phyloP scores from a whole-genome alignment of 495 filamentous ascomycete genomes.

The Aspergillus sclerotioniger region DNA sequence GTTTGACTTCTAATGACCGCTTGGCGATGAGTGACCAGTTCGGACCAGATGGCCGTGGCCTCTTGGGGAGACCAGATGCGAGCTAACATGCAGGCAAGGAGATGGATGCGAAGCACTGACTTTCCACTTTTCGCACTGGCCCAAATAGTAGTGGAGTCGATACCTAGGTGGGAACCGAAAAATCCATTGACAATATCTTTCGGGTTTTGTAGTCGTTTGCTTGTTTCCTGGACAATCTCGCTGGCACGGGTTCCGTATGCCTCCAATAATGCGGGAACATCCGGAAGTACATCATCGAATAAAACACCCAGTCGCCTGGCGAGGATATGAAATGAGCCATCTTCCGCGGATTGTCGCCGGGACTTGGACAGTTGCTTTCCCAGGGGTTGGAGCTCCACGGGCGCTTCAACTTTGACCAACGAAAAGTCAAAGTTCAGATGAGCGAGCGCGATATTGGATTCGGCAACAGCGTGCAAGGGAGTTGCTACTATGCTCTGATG shows the following conservation, averaged over 20 bases:
- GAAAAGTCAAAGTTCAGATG: slow-evolving; percentile 12
- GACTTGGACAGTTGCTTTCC: slow-evolving; percentile 5
- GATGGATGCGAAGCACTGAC: slow-evolving; percentile 5
- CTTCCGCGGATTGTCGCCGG: slow-evolving; percentile 8
- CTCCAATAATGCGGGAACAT: background rate
- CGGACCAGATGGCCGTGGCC: slow-evolving; percentile 13
- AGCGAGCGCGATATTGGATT: slow-evolving; percentile 6
- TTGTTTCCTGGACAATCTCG: slow-evolving; percentile 1
- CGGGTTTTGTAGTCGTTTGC: background rate
- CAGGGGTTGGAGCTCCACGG: slow-evolving; percentile 5
- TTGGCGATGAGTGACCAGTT: slow-evolving; percentile 7
- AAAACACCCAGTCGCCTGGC: slow-evolving; percentile 9
- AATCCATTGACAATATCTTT: slow-evolving; percentile 5
- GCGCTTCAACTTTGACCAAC: slow-evolving; percentile 6
- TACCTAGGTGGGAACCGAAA: slow-evolving; percentile 5
- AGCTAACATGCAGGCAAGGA: slow-evolving; percentile 14
- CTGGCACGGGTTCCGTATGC: slow-evolving; percentile 11
- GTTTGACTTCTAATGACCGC: background rate
- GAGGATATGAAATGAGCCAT: slow-evolving; percentile 9
- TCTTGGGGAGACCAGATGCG: slow-evolving; percentile 12
- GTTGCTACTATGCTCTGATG: slow-evolving; percentile 1
- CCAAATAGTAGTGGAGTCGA: slow-evolving; percentile 13
- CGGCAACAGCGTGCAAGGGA: background rate
- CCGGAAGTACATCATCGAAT: slow-evolving; percentile 6
- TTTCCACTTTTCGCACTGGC: slow-evolving; percentile 10